Base-by-base conservation (phyloP, 495 filamentous ascomycete genomes). In the Podospora pseudopauciseta region DNA sequence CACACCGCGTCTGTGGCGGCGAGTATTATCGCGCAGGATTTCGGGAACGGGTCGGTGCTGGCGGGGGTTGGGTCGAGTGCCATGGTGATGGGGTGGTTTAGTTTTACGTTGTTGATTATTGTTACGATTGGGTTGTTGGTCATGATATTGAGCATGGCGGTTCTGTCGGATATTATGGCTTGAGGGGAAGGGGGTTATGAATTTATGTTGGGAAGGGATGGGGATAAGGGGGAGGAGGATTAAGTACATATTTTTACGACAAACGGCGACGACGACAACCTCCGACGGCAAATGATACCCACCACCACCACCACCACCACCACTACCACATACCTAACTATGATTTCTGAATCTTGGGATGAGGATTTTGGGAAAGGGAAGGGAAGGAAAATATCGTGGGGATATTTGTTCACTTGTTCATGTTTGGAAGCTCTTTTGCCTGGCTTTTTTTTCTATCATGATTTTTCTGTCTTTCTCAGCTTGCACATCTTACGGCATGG, bases 31-130 rank as follows among this genome's bases (percentile, higher is more conserved):
- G 93, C 92, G 0, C 93, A 97, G 78, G 93, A 97, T 74, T 85
- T 98, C 71, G 94, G 91, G n/a, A 98, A 98, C 78, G 94, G 94
- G 19, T 93, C 90, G 72, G 91, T 98, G 18, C 84, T 87, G 78
- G 91, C 90, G 64, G 94, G 94, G 16, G 93, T 98, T 54, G 94
- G 94, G 2, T 91, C 91, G 5, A 91, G 89, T 3, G 94, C 94
- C 11, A 98, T 98, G 92, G 91, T 97, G 32, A 84, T 98, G 72
- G 94, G 94, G 28, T 98, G 94, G 94, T 97, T 98, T 78, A 91
- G 92, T 16, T 98, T 98, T 74, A 91, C 90, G 39, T 74, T 97
- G 67, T 83, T 98, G 69, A 94, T 97, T 65, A 88, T 97, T 44
- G 93, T 97, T 32, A 97, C 94, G 19, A 96, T 97, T 75, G 94